phyloP scores from a whole-genome alignment of 345 rosid genomes.

The Populus euphratica region DNA sequence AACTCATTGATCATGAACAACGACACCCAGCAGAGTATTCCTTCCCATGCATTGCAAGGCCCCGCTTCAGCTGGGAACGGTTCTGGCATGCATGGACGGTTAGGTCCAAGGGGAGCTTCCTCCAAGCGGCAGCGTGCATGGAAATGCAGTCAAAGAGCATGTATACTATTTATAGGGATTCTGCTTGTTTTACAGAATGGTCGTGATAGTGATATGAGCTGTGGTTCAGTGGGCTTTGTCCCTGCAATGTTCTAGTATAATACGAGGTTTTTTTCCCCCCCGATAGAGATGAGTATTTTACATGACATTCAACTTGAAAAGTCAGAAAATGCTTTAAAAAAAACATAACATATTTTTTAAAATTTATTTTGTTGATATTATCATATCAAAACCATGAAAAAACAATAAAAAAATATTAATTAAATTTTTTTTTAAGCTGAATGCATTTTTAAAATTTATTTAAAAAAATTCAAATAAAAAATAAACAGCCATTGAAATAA shows the following conservation, averaged over 20 bases:
- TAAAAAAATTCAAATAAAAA: too few species aligned
- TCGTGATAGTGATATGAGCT: background rate
- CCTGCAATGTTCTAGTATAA: background rate
- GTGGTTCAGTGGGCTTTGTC: background rate
- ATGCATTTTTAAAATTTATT: too few species aligned
- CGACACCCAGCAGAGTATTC: background rate
- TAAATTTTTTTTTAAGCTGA: too few species aligned
- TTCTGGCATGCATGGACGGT: slow-evolving; percentile 19
- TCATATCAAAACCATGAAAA: too few species aligned
- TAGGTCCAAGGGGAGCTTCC: slow-evolving; percentile 23
- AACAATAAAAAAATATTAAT: too few species aligned
- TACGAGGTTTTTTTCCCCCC: background rate
- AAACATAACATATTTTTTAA: rapidly evolving
- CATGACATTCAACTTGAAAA: background rate
- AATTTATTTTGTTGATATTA: too few species aligned
- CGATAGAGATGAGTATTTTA: background rate
- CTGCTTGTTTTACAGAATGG: background rate
- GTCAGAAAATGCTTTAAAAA: background rate
- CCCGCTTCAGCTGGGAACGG: slow-evolving; percentile 17
- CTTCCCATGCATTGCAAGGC: background rate
- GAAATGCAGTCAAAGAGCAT: slow-evolving; percentile 12
- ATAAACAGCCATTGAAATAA: too few species aligned
- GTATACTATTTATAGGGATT: background rate
- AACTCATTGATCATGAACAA: slow-evolving; percentile 18
- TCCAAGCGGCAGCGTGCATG: slow-evolving; percentile 43